Base-by-base conservation (phyloP, 106 monocot species). In the Dendrobium catenatum region DNA sequence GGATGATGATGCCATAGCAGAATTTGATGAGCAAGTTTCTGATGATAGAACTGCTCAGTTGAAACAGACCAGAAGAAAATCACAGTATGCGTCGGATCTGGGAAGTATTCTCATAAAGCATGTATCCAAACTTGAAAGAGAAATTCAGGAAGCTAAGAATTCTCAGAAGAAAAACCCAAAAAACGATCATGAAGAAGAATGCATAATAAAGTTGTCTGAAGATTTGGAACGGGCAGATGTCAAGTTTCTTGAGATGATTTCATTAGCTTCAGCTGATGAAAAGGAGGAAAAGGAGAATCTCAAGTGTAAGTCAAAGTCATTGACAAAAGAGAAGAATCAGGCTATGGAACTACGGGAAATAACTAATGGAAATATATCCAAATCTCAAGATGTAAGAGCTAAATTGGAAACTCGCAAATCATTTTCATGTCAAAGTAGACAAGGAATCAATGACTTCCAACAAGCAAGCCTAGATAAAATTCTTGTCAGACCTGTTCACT, bases 21-120 rank as follows among this genome's bases (percentile, higher is more conserved):
- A 10, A 27, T 61, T 47, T 78, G 61, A 70, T 37, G 20, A n/a
- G 31, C 22, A 55, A 59, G 44, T 16, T 75, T 17, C 77, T 70
- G 51, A 22, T 22, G 24, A 24, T 61, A 6, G 22, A 61, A 5
- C 61, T 61, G 16, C 13, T 51, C 51, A 73, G 51, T 19, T 70
- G n/a, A 41, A 49, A 27, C 78, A 27, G 37, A 9, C 27, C 33
- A 68, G 37, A 64, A 27, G 18, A 26, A 15, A 0, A 64, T 13
- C 58, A 37, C 85, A 83, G 47, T 77, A 76, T 5, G 27, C 74
- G 24, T 76, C 81, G 2, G 92, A 89, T 76, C 61, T 97, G 17
- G 90, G 88, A 58, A 88, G 85, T 68, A 83, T 90, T 83, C 91
- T 92, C 47, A 83, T 90, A 41, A 89, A 92, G 89, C 94, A 89